Evolutionary conservation across 108 stramenopile species (phyloP), one percentile per base, ranked within the genome.

Genomic region (Skeletonema costatum): DNA sequence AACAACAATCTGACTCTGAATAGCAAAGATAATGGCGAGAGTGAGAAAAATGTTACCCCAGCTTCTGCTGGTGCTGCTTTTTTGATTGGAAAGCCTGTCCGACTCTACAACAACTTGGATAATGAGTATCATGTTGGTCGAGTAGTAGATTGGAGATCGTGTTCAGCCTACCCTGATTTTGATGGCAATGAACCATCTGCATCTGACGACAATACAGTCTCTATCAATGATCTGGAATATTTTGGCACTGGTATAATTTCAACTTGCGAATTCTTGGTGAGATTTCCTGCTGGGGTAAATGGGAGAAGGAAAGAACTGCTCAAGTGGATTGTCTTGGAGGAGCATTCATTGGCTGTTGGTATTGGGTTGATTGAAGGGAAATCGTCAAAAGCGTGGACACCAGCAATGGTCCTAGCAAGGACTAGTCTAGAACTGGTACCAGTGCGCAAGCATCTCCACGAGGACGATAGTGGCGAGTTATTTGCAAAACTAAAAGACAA

Each of bases 291-390:
- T 8, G 92, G 92, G 9, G 61, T 60, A 8, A 80, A 87, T 25
- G 66, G 81, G 32, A 85, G 94, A 6, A 93, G 89, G 76, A 88
- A 68, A 14, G 75, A 79, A 38, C 21, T 91, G 17, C 75, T 80
- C 25, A 53, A 74, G 10, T 95, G 94, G 94, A 78, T 95, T 2
- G 56, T 88, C 7, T 70, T 95, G 16, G 92, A 95, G 58, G 94
- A 95, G 60, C 94, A 95, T 60, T 74, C 74, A 42, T 42, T 92
- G 10, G 92, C 90, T 2, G 87, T 95, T 2, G 85, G 83, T 1
- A 71, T 81, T 9, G 32, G 80, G 8, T 35, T 89, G 2, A 68
- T 93, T 13, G 81, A 76, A 68, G 92, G 85, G 36, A 60, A 76
- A 66, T 59, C 32, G 13, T 21, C 30, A 5, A 56, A 60, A 68